These are phyloP conservation scores for Aegilops umbellulata DNA, from an alignment of 176 grass and related monocot species.

Conservation along the genomic window DNA sequence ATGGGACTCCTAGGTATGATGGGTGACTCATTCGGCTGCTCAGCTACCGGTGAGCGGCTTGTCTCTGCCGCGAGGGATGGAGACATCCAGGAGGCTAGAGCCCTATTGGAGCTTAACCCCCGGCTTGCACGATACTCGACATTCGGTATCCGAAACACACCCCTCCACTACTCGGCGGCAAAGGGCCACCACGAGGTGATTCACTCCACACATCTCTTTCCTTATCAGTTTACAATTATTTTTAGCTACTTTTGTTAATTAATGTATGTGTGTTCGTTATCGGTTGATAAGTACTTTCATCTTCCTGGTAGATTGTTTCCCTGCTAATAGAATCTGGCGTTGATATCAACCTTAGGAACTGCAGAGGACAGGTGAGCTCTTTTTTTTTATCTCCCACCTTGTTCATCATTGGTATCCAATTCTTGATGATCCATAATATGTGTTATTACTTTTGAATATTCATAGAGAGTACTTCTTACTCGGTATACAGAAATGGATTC, in stretches of 20 bases:
- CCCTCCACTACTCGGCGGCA: slow-evolving; percentile 89
- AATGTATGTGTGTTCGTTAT: slow-evolving; percentile 2
- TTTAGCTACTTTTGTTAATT: not conserved
- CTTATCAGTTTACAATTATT: slow-evolving; percentile 5
- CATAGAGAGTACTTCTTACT: not conserved
- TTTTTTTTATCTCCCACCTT: slow-evolving; percentile 9
- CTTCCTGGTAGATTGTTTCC: slow-evolving; percentile 66
- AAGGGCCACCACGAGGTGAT: slow-evolving; percentile 94
- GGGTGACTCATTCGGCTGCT: slow-evolving; percentile 87
- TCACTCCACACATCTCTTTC: slow-evolving; percentile 4
- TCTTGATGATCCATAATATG: not conserved
- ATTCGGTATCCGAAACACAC: slow-evolving; percentile 82
- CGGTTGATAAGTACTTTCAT: slow-evolving; percentile 20
- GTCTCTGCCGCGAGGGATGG: slow-evolving; percentile 88
- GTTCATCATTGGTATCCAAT: slow-evolving; percentile 14
- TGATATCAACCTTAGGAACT: slow-evolving; percentile 92
- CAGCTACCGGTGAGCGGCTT: slow-evolving; percentile 72
- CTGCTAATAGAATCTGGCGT: slow-evolving; percentile 88
- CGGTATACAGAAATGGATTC: not conserved
- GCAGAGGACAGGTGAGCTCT: slow-evolving; percentile 66
- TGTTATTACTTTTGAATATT: not conserved
- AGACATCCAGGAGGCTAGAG: slow-evolving; percentile 85
- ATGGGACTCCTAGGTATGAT: slow-evolving; percentile 89
- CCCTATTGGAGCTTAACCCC: slow-evolving; percentile 87
- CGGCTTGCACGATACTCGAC: slow-evolving; percentile 78